Evolutionary conservation across 202 grass and related monocot species (phyloP).

Genomic region (Bolboschoenoplectus hybrid): DNA sequence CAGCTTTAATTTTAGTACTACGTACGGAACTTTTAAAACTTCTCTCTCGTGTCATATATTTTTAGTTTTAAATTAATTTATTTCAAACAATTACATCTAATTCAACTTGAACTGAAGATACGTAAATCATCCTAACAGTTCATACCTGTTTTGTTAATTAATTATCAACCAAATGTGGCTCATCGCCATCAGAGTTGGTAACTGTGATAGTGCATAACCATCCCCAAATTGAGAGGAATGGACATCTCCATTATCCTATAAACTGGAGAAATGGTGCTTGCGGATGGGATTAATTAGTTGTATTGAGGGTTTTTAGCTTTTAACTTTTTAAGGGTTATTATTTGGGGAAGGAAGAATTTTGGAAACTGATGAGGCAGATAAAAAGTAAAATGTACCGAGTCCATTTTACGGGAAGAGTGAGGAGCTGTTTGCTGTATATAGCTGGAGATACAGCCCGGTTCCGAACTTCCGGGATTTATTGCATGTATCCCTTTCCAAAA

Average conservation of each 20-base stretch:
- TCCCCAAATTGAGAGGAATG: neutral
- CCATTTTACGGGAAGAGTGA: slow-evolving; percentile 9
- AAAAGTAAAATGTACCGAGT: slow-evolving; percentile 30
- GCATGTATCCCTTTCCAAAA: neutral
- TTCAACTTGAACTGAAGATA: neutral
- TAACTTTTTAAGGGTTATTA: neutral
- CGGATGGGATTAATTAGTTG: neutral
- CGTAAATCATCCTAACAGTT: neutral
- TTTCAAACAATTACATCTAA: neutral
- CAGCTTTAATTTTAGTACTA: neutral
- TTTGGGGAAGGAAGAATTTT: neutral
- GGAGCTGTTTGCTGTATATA: neutral
- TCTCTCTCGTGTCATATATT: neutral
- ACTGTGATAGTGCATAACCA: neutral
- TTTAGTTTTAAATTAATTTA: slow-evolving; percentile 2
- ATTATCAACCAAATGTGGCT: slow-evolving; percentile 6
- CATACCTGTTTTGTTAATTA: neutral
- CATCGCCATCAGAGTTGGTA: neutral
- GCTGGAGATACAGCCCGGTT: slow-evolving; percentile 17
- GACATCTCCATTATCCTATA: neutral
- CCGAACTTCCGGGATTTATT: neutral
- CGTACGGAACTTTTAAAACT: neutral
- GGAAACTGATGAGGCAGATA: neutral
- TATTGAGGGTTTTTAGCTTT: neutral
- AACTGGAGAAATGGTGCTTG: neutral